Conservation (phyloP, 169 alveolate genomes). For the Theileria luwenshuni region DNA sequence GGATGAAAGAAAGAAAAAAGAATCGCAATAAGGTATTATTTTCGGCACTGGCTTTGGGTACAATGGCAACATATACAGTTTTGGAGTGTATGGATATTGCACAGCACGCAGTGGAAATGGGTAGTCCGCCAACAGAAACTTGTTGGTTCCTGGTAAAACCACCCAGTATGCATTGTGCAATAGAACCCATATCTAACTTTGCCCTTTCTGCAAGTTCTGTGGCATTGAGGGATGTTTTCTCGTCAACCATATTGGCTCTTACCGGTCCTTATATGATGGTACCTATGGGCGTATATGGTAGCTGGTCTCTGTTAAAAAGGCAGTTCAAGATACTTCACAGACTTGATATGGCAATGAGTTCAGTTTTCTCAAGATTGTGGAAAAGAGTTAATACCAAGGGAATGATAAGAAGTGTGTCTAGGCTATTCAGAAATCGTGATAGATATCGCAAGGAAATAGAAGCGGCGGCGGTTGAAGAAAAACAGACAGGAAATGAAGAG, state of each 20-base stretch:
- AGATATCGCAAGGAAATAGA: slow-evolving; percentile 63
- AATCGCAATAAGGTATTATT: slow-evolving; percentile 66
- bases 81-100: slow-evolving; percentile 76
- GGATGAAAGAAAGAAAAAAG: slow-evolving; percentile 74
- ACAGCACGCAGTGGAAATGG: slow-evolving; percentile 78
- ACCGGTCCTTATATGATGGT: slow-evolving; percentile 75
- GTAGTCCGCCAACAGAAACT: slow-evolving; percentile 72
- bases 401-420: slow-evolving; percentile 61
- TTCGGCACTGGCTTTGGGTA: slow-evolving; percentile 72
- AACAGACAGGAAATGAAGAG: slow-evolving; percentile 19
- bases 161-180: slow-evolving; percentile 65
- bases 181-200: slow-evolving; percentile 50
- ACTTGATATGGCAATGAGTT: slow-evolving; percentile 71
- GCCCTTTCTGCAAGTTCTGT: slow-evolving; percentile 62
- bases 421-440: slow-evolving; percentile 66
- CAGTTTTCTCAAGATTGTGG: slow-evolving; percentile 71
- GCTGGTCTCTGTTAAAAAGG: slow-evolving; percentile 75
- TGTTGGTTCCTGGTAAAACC: slow-evolving; percentile 70
- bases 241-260: slow-evolving; percentile 76
- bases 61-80: slow-evolving; percentile 75
- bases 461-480: slow-evolving; percentile 28
- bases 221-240: slow-evolving; percentile 72
- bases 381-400: slow-evolving; percentile 63
- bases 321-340: slow-evolving; percentile 78
- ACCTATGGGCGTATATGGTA: slow-evolving; percentile 78